These are phyloP conservation scores for Populus pruinosa DNA, from an alignment of 345 rosid species.

Conservation along the genomic window DNA sequence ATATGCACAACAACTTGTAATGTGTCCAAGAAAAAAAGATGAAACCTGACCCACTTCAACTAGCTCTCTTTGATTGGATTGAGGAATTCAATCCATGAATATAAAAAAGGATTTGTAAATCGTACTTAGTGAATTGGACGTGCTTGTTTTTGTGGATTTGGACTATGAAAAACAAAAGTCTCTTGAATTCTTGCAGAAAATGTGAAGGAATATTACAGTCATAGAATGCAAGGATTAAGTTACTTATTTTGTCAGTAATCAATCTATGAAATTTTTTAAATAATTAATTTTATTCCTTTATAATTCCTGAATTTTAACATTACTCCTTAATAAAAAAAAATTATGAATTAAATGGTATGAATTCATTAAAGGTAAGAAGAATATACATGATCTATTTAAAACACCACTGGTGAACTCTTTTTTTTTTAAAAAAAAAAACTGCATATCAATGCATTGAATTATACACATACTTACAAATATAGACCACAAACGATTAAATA, in stretches of 20 bases:
- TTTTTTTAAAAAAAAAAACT: too few species aligned
- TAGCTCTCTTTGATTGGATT: constrained; percentile 14
- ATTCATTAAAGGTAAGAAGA: too few species aligned
- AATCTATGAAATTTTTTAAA: neutral
- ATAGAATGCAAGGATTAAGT: neutral
- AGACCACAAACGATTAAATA: too few species aligned
- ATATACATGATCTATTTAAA: too few species aligned
- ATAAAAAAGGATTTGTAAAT: neutral
- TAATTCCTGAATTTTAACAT: neutral
- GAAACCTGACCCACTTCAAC: constrained; percentile 21
- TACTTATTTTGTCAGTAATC: neutral
- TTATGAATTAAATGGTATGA: too few species aligned
- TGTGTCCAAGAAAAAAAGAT: constrained; percentile 2
- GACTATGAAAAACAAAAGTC: neutral
- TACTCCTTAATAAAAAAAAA: too few species aligned
- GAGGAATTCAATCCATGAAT: neutral
- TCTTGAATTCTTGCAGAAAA: constrained; percentile 14
- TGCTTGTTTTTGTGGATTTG: neutral
- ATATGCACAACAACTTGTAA: constrained; percentile 11
- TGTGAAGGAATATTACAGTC: constrained; percentile 11
- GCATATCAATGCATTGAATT: too few species aligned
- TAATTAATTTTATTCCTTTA: neutral
- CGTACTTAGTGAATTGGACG: neutral
- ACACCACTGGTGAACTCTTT: too few species aligned
- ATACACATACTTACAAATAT: too few species aligned